A percentile compares a stretch with the other conserved stretches of the same genome.
These are phyloP conservation scores for Aspergillus wentii DNA, from an alignment of 495 filamentous ascomycete species.

Conservation along the genomic window DNA sequence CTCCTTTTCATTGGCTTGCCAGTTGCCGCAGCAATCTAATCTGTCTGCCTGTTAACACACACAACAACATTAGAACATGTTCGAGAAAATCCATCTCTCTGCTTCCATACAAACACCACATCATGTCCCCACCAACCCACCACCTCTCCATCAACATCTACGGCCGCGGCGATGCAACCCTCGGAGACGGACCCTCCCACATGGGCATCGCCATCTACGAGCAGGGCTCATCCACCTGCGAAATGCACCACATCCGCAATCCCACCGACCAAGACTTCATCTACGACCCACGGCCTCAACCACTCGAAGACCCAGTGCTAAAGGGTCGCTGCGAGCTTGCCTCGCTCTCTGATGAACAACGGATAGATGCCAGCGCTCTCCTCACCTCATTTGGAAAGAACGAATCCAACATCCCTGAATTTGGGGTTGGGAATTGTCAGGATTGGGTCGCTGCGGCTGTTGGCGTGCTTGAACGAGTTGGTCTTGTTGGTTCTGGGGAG, in stretches of 20 bases:
- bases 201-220: constrained; percentile 14
- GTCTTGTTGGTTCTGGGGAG: constrained; percentile 5
- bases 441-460: constrained; percentile 13
- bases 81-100: not conserved
- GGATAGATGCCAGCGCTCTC: not conserved
- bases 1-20: too few species aligned
- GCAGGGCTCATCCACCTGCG: constrained; percentile 9
- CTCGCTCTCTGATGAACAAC: constrained; percentile 3
- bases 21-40: too few species aligned
- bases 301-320: constrained; percentile 17
- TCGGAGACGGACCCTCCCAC: constrained; percentile 16
- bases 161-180: constrained; percentile 16
- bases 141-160: constrained; percentile 17
- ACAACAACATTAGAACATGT: too few species aligned
- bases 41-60: too few species aligned
- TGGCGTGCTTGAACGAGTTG: constrained; percentile 5
- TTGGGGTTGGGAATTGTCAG: constrained; percentile 14
- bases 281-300: constrained; percentile 19
- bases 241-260: constrained; percentile 21
- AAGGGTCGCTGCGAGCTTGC: constrained; percentile 15
- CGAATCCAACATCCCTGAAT: constrained; percentile 12
- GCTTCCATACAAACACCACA: not conserved
- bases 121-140: constrained; percentile 2
- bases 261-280: constrained; percentile 13
- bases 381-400: constrained; percentile 8